These are phyloP conservation scores for Astrothelium macrocarpum DNA, from an alignment of 495 filamentous ascomycete species.

Conservation along the genomic window DNA sequence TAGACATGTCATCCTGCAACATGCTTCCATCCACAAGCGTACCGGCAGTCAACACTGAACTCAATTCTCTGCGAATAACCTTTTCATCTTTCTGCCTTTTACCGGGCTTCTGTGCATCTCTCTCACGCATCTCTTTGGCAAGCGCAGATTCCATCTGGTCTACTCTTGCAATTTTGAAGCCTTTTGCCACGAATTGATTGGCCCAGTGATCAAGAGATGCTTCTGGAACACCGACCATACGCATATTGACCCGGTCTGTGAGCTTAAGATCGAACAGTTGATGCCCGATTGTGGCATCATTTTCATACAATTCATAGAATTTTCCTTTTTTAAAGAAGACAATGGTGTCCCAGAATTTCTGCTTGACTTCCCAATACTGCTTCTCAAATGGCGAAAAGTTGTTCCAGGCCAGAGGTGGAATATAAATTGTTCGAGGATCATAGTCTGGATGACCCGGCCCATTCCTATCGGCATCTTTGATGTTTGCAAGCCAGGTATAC, in stretches of 20 bases:
- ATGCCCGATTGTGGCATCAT: constrained; percentile 94
- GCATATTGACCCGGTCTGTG: constrained; percentile 98
- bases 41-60: constrained; percentile 81
- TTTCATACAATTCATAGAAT: constrained; percentile 98
- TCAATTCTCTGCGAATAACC: constrained; percentile 83
- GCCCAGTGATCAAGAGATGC: constrained; percentile 85
- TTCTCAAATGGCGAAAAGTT: constrained; percentile 91
- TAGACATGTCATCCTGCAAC: constrained; percentile 97
- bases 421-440: constrained; percentile 82
- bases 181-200: constrained; percentile 88
- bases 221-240: constrained; percentile 92
- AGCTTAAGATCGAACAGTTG: constrained; percentile 97
- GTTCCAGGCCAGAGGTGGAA: constrained; percentile 65
- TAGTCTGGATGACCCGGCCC: constrained; percentile 76
- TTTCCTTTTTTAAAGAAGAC: constrained; percentile 99
- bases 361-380: constrained; percentile 99
- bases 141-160: constrained; percentile 93
- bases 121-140: constrained; percentile 95
- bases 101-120: constrained; percentile 44
- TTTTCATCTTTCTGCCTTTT: constrained; percentile 66
- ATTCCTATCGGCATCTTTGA: constrained; percentile 73
- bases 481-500: constrained; percentile 81
- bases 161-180: constrained; percentile 91
- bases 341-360: constrained; percentile 92
- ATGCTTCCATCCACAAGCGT: constrained; percentile 92